Conservation (phyloP, 2,329 filamentous ascomycete genomes). For the Berkeleyomyces basicola region DNA sequence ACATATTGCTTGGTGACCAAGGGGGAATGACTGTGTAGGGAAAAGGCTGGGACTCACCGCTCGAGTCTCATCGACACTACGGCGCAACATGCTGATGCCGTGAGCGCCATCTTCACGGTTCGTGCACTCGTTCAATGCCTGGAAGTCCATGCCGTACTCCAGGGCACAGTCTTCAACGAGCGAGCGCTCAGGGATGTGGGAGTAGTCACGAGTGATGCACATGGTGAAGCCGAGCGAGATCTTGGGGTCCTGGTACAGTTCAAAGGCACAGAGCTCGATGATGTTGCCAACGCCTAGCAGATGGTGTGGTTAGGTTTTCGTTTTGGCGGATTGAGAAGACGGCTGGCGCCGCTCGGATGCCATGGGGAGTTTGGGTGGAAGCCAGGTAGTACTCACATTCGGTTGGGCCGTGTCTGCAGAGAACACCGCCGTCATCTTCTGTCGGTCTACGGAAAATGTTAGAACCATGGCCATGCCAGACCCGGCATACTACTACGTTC, state of each 20-base stretch:
- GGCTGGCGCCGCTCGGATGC: neutral
- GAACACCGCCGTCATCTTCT: constrained; percentile 57
- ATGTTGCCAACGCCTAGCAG: constrained; percentile 64
- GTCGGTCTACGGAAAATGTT: constrained; percentile 32
- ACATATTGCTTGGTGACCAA: neutral
- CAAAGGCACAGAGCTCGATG: constrained; percentile 75
- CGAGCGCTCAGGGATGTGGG: constrained; percentile 57
- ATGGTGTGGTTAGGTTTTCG: neutral
- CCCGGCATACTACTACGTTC: too few species aligned
- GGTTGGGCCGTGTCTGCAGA: constrained; percentile 73
- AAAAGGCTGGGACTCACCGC: constrained; percentile 26
- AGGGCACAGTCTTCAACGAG: constrained; percentile 76
- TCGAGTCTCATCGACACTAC: constrained; percentile 47
- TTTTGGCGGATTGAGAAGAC: neutral
- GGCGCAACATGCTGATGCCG: constrained; percentile 48
- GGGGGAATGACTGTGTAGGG: neutral
- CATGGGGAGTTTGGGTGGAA: neutral
- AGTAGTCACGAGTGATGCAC: constrained; percentile 66
- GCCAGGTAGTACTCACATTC: constrained; percentile 39
- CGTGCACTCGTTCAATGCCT: constrained; percentile 65
- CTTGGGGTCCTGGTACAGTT: constrained; percentile 71
- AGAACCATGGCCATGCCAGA: neutral
- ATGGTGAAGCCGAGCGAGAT: constrained; percentile 84
- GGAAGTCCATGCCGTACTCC: constrained; percentile 77
- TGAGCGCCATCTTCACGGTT: constrained; percentile 58